These are phyloP conservation scores for Calendula officinalis DNA, from an alignment of 129 eudicot species.

Conservation along the genomic window DNA sequence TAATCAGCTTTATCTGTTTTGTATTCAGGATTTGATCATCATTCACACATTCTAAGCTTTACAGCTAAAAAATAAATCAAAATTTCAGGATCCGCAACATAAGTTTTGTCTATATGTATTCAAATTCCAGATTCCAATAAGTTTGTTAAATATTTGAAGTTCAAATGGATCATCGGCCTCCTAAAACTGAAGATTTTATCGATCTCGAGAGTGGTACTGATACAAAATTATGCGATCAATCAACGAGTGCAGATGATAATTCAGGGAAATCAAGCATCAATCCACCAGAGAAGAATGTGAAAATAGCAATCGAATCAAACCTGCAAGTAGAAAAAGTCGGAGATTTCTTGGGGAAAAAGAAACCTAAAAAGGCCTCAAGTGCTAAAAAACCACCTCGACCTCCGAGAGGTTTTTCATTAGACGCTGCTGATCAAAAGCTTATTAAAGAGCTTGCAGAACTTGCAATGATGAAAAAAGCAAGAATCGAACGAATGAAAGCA, in stretches of 20 bases:
- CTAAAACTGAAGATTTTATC: constrained; percentile 37
- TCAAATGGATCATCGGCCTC: no score
- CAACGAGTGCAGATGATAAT: constrained; percentile 36
- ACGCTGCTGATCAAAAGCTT: constrained; percentile 74
- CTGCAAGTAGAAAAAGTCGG: no score
- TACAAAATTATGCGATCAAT: constrained; percentile 25
- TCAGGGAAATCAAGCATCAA: not conserved
- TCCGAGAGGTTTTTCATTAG: constrained; percentile 50
- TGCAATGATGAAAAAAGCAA: constrained; percentile 70
- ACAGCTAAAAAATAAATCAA: constrained; percentile 1
- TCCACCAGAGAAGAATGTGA: no score
- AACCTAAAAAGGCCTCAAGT: constrained; percentile 34
- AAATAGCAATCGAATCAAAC: no score
- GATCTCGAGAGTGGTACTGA: constrained; percentile 61
- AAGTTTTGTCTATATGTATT: no score
- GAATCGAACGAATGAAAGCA: constrained; percentile 74
- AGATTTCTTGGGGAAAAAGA: not conserved
- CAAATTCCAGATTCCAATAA: no score
- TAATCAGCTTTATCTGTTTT: constrained; percentile 14
- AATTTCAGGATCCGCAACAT: not conserved
- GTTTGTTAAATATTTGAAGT: no score
- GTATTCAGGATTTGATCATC: constrained; percentile 16
- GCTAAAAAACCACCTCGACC: constrained; percentile 55
- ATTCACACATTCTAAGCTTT: not conserved
- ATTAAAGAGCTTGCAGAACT: constrained; percentile 79